Evolutionary conservation across 257 asterid species (phyloP), one percentile per base, ranked within the genome.

Genomic region (Ocimum tenuiflorum): DNA sequence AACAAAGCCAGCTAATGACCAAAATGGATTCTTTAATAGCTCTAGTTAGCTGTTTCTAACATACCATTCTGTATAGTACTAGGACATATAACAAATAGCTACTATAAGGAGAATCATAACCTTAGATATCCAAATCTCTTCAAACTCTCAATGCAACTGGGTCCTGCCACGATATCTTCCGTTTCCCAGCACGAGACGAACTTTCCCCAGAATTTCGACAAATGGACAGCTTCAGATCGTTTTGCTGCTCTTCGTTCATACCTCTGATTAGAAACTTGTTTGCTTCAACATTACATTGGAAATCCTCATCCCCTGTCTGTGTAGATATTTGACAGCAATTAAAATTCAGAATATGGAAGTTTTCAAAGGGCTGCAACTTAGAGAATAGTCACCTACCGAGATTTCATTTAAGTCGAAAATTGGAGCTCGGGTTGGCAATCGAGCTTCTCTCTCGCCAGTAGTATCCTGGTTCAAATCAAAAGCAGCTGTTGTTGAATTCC

Each of bases 161-260:
- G 48, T 91, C 98, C 77, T 85, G 98, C 98, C 98, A 86, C 8
- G 98, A 85, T 47, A 91, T 85, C 55, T 91, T 91, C 54, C 95
- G 79, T 79, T 91, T 91, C 65, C 89, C 85, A 8, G 77, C 82
- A 15, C 87, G 82, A 17, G 95, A 72, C 0, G 96, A 48, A 9
- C 96, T 83, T 63, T 85, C 95, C 36, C 95, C 95, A 2, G 83
- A 61, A 60, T 83, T 88, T 55, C 98, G 78, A 80, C 98, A 88
- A 2, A 85, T 46, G 1, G 91, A 70, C 61, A 88, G 46, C 78
- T 83, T 88, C 51, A 86, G 65, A 68, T 91, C 97, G 19, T 59
- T 81, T 41, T 77, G 79, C 77, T 84, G 92, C 33, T 88, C 96
- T 13, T 84, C 95, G 10, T 65, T 82, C 55, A 81, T 62, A 51